phyloP scores from a whole-genome alignment of 2,329 filamentous ascomycete genomes.

The Fusarium decemcellulare region DNA sequence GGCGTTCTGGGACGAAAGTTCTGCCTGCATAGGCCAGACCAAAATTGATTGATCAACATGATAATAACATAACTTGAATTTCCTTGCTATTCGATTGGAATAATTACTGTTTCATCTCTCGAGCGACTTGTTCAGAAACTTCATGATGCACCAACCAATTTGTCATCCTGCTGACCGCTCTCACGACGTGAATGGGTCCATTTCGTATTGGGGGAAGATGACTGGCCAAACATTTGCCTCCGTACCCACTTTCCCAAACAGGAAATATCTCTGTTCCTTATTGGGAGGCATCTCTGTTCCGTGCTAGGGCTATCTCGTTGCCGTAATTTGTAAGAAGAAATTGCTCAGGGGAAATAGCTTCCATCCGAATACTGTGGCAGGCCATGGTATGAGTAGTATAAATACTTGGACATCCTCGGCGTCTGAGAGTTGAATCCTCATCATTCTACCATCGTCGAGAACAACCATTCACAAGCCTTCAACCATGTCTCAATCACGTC shows the following conservation, averaged over 20 bases:
- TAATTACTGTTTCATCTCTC: too few species aligned
- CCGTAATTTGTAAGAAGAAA: too few species aligned
- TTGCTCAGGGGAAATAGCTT: too few species aligned
- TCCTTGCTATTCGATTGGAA: too few species aligned
- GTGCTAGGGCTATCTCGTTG: background rate
- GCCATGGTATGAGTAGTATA: background rate
- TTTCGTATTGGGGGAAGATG: conserved; percentile 1
- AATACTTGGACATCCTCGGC: background rate
- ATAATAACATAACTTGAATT: too few species aligned
- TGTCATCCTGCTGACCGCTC: too few species aligned
- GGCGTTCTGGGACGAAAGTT: conserved; percentile 50
- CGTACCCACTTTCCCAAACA: conserved; percentile 2
- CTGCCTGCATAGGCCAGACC: too few species aligned
- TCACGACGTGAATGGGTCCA: too few species aligned
- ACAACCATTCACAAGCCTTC: background rate
- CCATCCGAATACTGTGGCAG: background rate
- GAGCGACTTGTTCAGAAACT: too few species aligned
- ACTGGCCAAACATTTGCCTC: too few species aligned
- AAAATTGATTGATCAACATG: too few species aligned
- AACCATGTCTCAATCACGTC: conserved; percentile 42
- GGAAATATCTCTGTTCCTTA: conserved; percentile 5
- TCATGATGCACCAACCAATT: too few species aligned
- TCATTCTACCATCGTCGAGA: background rate
- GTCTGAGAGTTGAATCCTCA: background rate
- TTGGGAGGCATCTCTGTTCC: background rate